phyloP scores from a whole-genome alignment of 495 filamentous ascomycete species.

The Lentithecium fluviatile region DNA sequence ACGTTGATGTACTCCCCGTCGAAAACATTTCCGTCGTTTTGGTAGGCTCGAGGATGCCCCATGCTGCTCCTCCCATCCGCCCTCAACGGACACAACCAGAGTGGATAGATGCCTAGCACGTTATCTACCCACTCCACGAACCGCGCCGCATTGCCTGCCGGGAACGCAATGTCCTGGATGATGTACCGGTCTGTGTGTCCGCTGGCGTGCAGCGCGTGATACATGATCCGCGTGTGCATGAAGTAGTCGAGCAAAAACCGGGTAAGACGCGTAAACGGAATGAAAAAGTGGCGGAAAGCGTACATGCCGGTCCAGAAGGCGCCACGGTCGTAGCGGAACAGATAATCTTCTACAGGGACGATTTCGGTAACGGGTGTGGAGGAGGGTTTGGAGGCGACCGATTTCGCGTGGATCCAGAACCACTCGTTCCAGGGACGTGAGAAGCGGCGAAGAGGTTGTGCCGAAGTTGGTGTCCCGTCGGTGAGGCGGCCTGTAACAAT shows the following conservation, averaged over 20 bases:
- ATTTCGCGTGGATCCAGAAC: conserved; percentile 56
- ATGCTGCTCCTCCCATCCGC: conserved; percentile 9
- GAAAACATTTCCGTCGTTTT: not conserved
- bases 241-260: conserved; percentile 60
- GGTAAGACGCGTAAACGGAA: conserved; percentile 55
- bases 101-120: conserved; percentile 52
- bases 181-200: conserved; percentile 50
- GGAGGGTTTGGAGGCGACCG: conserved; percentile 21
- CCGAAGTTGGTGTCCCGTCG: conserved; percentile 30
- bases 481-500: conserved; percentile 54
- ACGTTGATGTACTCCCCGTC: conserved; percentile 45
- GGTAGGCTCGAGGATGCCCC: conserved; percentile 2
- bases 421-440: conserved; percentile 53
- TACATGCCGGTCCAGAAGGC: conserved; percentile 59
- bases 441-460: conserved; percentile 37
- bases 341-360: conserved; percentile 57
- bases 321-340: conserved; percentile 64
- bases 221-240: conserved; percentile 63
- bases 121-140: conserved; percentile 51
- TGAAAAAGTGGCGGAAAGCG: conserved; percentile 54
- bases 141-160: conserved; percentile 44
- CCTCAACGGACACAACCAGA: conserved; percentile 60
- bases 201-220: conserved; percentile 56
- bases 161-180: conserved; percentile 61
- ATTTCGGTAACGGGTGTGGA: conserved; percentile 40